These are phyloP conservation scores for Diatrype stigma DNA, from an alignment of 2,329 filamentous ascomycete species.

Conservation along the genomic window DNA sequence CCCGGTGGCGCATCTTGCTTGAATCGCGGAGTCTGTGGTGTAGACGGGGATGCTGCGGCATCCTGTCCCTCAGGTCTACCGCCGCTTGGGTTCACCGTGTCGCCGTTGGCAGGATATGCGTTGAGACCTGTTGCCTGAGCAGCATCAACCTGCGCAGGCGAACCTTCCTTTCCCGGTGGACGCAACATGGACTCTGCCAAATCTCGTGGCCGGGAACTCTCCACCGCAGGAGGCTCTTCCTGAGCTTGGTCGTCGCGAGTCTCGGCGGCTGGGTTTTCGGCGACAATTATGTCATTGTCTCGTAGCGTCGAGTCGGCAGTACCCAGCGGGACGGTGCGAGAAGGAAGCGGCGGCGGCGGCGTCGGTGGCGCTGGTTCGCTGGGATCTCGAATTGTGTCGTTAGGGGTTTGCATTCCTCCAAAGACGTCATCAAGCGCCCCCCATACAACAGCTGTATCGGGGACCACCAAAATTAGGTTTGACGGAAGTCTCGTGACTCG, in stretches of 20 bases:
- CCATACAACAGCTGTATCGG: slow-evolving; percentile 1
- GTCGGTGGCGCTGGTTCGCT: neutral
- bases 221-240: neutral
- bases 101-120: neutral
- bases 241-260: neutral
- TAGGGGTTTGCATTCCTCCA: neutral
- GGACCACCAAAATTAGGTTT: neutral
- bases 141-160: neutral
- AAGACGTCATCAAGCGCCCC: neutral
- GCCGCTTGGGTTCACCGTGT: neutral
- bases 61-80: neutral
- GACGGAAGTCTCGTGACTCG: neutral
- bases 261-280: neutral
- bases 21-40: slow-evolving; percentile 4
- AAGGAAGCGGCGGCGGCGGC: neutral
- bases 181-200: neutral
- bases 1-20: slow-evolving; percentile 17
- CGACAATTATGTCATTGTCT: neutral
- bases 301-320: neutral
- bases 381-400: neutral
- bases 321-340: neutral
- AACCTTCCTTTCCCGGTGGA: neutral
- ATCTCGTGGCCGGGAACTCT: neutral
- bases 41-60: neutral
- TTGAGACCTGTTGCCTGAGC: neutral